Evolutionary conservation across 2,329 filamentous ascomycete species (phyloP).

Genomic region (Aspergillus fumigatiaffinis): DNA sequence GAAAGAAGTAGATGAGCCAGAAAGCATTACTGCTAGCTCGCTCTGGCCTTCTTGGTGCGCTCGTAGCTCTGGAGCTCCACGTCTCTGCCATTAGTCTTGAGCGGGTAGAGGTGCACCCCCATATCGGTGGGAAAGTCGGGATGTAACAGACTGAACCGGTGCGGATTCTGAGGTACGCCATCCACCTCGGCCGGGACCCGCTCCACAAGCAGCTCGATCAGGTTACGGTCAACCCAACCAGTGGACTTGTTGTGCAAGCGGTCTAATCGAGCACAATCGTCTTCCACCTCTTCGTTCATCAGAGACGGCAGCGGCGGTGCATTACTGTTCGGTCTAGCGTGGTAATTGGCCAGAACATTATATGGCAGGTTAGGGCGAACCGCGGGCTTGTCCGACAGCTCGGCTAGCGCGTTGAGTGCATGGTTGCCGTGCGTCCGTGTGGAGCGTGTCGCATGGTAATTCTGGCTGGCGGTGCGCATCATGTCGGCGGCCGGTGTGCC

Average conservation of each 20-base stretch:
- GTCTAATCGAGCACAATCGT: constrained; percentile 42
- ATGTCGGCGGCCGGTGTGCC: constrained; percentile 51
- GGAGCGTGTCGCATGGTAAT: constrained; percentile 52
- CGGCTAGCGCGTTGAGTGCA: constrained; percentile 52
- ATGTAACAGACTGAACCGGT: constrained; percentile 38
- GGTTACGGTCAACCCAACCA: constrained; percentile 40
- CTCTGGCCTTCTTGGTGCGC: constrained; percentile 3
- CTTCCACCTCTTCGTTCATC: constrained; percentile 46
- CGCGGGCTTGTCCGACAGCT: constrained; percentile 50
- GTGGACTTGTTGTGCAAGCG: constrained; percentile 35
- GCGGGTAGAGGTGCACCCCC: constrained; percentile 42
- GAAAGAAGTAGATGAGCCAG: not conserved
- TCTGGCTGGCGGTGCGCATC: constrained; percentile 58
- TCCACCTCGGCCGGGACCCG: constrained; percentile 26
- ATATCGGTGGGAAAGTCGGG: constrained; percentile 43
- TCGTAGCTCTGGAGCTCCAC: constrained; percentile 1
- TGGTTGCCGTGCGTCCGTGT: constrained; percentile 51
- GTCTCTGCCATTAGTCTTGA: constrained; percentile 3
- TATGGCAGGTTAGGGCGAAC: constrained; percentile 45
- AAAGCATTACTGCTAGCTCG: not conserved
- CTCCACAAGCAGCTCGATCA: constrained; percentile 39
- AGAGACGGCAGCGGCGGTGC: constrained; percentile 42
- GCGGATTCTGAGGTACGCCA: constrained; percentile 29
- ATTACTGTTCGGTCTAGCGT: constrained; percentile 40
- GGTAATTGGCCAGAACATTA: constrained; percentile 44